phyloP scores from a whole-genome alignment of 257 asterid genomes.

The Forsythia suspensa region DNA sequence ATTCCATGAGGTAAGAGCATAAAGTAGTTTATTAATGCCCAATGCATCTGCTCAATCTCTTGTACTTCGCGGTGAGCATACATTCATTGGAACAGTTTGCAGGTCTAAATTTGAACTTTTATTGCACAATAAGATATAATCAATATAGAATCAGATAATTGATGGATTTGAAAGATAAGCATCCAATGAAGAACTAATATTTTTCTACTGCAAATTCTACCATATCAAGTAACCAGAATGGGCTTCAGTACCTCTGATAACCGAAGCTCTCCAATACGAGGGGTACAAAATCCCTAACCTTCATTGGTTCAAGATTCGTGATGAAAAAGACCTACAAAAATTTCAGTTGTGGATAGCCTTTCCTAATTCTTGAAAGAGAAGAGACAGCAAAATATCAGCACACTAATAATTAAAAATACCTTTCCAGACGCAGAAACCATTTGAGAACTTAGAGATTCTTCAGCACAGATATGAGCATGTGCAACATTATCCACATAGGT shows the following conservation, averaged over 20 bases:
- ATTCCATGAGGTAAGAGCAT: no score
- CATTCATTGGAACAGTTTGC: neutral
- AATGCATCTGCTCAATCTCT: neutral
- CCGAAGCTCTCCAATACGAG: constrained; percentile 61
- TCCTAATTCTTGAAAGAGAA: constrained; percentile 15
- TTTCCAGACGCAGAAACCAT: constrained; percentile 61
- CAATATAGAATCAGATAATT: neutral
- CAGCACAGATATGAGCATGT: constrained; percentile 89
- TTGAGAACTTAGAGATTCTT: constrained; percentile 65
- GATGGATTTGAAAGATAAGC: neutral
- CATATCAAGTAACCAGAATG: constrained; percentile 13
- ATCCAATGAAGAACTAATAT: constrained; percentile 8
- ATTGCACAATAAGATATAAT: neutral
- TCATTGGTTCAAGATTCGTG: constrained; percentile 68
- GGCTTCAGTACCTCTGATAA: constrained; percentile 57
- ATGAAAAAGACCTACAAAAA: constrained; percentile 69
- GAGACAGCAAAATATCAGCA: constrained; percentile 16
- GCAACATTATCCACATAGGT: constrained; percentile 91
- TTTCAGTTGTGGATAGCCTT: constrained; percentile 14
- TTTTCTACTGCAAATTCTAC: constrained; percentile 22
- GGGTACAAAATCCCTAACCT: constrained; percentile 55
- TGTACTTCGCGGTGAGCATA: neutral
- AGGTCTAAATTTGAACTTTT: neutral
- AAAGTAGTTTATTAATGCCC: neutral
- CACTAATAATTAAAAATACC: constrained; percentile 41